These are phyloP conservation scores for Capronia epimyces DNA, from an alignment of 2,329 filamentous ascomycete species.

Conservation along the genomic window DNA sequence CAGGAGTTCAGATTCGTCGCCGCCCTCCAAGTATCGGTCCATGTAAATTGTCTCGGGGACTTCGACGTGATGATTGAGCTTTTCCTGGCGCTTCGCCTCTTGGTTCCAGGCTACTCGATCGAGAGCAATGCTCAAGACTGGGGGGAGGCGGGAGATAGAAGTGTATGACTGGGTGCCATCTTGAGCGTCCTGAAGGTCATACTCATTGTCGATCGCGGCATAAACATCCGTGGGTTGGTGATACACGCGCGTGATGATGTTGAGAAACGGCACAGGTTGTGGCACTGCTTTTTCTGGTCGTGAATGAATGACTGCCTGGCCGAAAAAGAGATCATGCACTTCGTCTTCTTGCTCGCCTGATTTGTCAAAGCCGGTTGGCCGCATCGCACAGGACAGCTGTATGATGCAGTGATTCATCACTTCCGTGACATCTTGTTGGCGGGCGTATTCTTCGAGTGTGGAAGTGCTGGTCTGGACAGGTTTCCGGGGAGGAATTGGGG, in stretches of 20 bases:
- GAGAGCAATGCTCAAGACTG: constrained; percentile 82
- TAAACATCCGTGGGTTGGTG: constrained; percentile 62
- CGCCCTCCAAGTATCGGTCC: constrained; percentile 76
- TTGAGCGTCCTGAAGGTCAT: constrained; percentile 71
- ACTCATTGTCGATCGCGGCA: constrained; percentile 75
- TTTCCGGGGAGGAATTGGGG: constrained; percentile 54
- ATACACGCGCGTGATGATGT: constrained; percentile 50
- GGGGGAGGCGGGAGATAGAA: constrained; percentile 70
- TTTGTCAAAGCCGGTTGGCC: constrained; percentile 58
- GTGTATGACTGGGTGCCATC: constrained; percentile 60
- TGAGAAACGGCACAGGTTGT: constrained; percentile 50
- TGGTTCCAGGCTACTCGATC: constrained; percentile 72
- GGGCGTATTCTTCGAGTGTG: constrained; percentile 48
- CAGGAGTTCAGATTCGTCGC: constrained; percentile 56
- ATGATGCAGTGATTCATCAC: constrained; percentile 90
- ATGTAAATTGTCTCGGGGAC: constrained; percentile 79
- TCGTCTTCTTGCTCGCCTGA: constrained; percentile 74
- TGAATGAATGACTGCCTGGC: constrained; percentile 31
- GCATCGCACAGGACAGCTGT: constrained; percentile 83
- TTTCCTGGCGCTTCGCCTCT: constrained; percentile 54
- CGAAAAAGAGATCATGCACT: constrained; percentile 61
- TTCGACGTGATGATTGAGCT: constrained; percentile 70
- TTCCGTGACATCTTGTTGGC: constrained; percentile 93
- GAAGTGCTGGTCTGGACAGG: constrained; percentile 18
- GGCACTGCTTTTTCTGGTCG: constrained; percentile 26